Conservation (phyloP, 2,329 filamentous ascomycete genomes). For the Tothia fuscella region DNA sequence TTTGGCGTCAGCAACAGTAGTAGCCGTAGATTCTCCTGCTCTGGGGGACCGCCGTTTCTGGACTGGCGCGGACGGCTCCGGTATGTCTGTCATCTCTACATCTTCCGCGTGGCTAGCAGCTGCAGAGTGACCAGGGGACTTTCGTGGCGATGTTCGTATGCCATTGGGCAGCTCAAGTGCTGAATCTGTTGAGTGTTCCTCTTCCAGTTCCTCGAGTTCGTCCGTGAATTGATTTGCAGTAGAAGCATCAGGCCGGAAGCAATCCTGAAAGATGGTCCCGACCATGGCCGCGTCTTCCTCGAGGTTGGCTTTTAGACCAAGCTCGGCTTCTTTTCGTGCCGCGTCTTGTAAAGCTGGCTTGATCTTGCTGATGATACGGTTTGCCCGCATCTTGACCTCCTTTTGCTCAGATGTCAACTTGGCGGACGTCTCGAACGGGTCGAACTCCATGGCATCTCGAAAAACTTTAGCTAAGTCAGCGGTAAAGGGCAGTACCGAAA, state of each 20-base stretch:
- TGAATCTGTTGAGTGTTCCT: conserved; percentile 15
- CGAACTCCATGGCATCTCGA: conserved; percentile 35
- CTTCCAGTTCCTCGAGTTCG: conserved; percentile 13
- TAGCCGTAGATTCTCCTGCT: neutral
- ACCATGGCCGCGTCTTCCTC: conserved; percentile 58
- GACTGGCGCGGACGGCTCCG: neutral
- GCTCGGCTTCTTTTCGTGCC: conserved; percentile 67
- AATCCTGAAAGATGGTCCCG: conserved; percentile 58
- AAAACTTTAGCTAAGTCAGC: conserved; percentile 45
- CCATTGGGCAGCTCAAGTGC: neutral
- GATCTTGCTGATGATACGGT: conserved; percentile 74
- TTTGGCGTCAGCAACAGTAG: neutral
- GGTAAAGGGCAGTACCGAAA: conserved; percentile 49
- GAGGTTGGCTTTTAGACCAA: conserved; percentile 52
- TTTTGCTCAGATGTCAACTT: conserved; percentile 52
- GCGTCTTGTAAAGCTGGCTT: conserved; percentile 68
- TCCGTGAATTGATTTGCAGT: too few relatives aligned
- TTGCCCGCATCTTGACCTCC: conserved; percentile 73
- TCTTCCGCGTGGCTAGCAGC: conserved; percentile 8
- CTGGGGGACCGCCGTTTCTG: too few relatives aligned
- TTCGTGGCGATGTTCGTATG: too few relatives aligned
- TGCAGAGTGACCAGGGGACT: too few relatives aligned
- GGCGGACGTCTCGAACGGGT: conserved; percentile 18
- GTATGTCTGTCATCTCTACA: conserved; percentile 9
- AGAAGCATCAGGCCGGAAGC: too few relatives aligned